Conservation (phyloP, 176 grass and related monocot species). For the Eleusine indica region DNA sequence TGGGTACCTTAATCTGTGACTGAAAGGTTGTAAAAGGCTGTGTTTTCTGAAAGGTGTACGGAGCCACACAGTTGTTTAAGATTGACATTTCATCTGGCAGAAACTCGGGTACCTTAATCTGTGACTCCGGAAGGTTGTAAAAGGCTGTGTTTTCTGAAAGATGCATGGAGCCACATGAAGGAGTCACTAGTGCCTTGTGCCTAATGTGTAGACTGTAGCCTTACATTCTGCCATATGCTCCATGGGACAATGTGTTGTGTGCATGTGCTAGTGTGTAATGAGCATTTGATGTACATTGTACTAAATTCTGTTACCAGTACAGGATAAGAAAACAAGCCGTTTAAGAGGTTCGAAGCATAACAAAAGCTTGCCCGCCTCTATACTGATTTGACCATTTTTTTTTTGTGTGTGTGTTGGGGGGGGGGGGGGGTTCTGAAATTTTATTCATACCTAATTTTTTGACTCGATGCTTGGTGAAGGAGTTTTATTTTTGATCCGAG, state of each 20-base stretch:
- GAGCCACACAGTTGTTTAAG: neutral
- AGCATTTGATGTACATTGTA: neutral
- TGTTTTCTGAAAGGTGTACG: slow-evolving; percentile 3
- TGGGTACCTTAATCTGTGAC: neutral
- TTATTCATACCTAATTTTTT: neutral
- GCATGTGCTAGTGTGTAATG: neutral
- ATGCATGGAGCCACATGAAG: neutral
- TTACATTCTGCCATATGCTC: neutral
- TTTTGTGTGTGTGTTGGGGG: neutral
- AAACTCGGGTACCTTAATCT: neutral
- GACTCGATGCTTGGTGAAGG: neutral
- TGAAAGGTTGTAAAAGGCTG: neutral
- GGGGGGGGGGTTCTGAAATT: neutral
- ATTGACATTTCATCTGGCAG: neutral
- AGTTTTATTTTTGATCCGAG: neutral
- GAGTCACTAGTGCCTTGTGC: neutral
- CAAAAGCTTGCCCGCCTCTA: neutral
- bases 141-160: neutral
- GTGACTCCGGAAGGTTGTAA: neutral
- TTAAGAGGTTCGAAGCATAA: neutral
- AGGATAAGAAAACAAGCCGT: neutral
- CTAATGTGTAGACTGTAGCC: neutral
- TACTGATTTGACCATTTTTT: slow-evolving; percentile 3
- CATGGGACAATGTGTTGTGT: neutral
- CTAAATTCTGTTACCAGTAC: neutral